These are phyloP conservation scores for Cryptococcus hybrid DNA, from an alignment of 1,284 basidiomycete genomes.

Conservation along the genomic window DNA sequence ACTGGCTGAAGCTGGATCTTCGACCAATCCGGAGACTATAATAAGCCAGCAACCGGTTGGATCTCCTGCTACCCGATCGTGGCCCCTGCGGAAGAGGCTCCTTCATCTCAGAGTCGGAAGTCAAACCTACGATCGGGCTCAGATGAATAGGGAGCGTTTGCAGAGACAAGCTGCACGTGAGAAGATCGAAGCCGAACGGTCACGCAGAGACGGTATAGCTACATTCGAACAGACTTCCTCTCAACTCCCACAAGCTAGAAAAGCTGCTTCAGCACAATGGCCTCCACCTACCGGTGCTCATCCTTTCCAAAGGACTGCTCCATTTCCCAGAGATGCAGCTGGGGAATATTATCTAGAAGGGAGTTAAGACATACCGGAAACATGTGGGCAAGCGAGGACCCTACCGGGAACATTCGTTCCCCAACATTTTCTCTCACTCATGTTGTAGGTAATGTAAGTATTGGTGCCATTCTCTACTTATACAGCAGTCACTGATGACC, in stretches of 20 bases:
- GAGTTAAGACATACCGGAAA: conserved; percentile 37
- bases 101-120: conserved; percentile 15
- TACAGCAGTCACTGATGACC: background rate
- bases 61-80: background rate
- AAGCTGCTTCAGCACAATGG: background rate
- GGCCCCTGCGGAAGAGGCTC: background rate
- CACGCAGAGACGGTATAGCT: background rate
- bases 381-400: conserved; percentile 7
- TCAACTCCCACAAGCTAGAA: background rate
- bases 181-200: background rate
- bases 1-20: conserved; percentile 9
- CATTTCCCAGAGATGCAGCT: conserved; percentile 37
- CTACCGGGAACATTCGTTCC: no score
- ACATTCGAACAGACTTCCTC: background rate
- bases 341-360: conserved; percentile 43
- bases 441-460: conserved; percentile 37
- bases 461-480: background rate
- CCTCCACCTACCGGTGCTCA: conserved; percentile 11
- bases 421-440: conserved; percentile 15
- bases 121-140: conserved; percentile 36
- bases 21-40: background rate
- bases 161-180: conserved; percentile 34
- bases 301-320: conserved; percentile 29
- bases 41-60: no score
- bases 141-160: conserved; percentile 42